Evolutionary conservation across 2,329 filamentous ascomycete species (phyloP), one percentile per base, ranked within the genome.

Genomic region (Aschersonia sp.): DNA sequence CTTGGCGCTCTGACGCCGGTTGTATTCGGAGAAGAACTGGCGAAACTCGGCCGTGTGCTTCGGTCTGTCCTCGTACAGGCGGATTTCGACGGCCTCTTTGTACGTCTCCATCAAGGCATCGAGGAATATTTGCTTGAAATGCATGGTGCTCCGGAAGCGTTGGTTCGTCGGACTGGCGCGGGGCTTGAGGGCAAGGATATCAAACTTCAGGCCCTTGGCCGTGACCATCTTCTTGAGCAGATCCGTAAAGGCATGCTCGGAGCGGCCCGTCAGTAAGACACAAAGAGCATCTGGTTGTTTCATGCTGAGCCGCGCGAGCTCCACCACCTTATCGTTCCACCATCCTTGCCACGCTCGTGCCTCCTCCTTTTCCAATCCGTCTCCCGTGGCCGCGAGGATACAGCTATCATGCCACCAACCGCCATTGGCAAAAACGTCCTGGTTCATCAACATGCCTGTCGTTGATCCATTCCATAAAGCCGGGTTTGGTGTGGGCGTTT

Each of bases 371-470:
- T 87, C 86, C 5, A 83, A 62, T 12, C 92, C 92, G 49, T 88
- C 77, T 47, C 92, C 92, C 1, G 89, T 95, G 2, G 89, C 82
- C 9, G 84, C 80, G 30, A 98, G 79, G 52, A 98, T 89, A 53
- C 79, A 80, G 43, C 80, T 77, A 60, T 97, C 89, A 65, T 98
- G 92, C 92, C 92, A 98, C 92, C 92, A 98, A 52, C 91, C 89
- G 54, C 89, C 91, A 55, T 84, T 85, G 52, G 80, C 70, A 56
- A 97, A 86, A 47, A 77, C 73, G 54, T 94, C 85, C 54, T 85
- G 82, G 44, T 74, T 81, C 51, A 85, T 80, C 9, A 98, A 72
- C 51, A 81, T 75, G 45, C 88, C 87, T 45, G 94, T 79, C 0
- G 88, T 91, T 32, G 74, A 71, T 1, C 78, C 77, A 54, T 83